Evolutionary conservation across 306 rosid species (phyloP), one percentile per base, ranked within the genome.

Genomic region (Quercus aquifolioides): DNA sequence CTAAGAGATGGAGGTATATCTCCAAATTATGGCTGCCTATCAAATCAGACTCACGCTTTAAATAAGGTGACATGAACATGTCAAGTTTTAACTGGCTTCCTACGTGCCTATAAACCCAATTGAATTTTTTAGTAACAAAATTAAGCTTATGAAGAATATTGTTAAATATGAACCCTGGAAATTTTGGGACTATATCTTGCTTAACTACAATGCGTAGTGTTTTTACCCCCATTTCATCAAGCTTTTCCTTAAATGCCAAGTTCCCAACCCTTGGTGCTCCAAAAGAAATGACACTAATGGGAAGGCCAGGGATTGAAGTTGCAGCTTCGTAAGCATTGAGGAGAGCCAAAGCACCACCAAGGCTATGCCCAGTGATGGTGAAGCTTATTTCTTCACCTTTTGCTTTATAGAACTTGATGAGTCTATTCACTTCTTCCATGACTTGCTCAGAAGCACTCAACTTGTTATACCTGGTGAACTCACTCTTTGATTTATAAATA

Each of bases 211-310:
- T 71, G 4, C 94, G 54, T 5, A 90, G 69, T 9, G 87, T 82
- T 33, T 85, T 87, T 1, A 90, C 90, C 1, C 91, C 86, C 82
- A 88, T 71, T 28, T 86, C 68, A 1, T 78, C 49, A 17, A 92
- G 76, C 80, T 87, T 86, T 3, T 90, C 91, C 41, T 76, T 83
- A 74, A 90, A 92, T 5, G 89, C 89, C 25, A 73, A 38, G 79
- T 92, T 92, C 23, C 95, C 97, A 4, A 92, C 94, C 73, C 94
- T 80, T 0, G 94, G 97, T 2, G 91, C 92, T 5, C 93, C 97
- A 52, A 92, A 92, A 33, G 97, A 88, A 35, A 92, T 58, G 11
- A 90, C 97, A 69, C 80, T 81, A 3, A 92, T 18, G 41, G 88
- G 87, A 13, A 87, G 69, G 4, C 73, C 69, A 1, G 87, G 86